Percentiles rank a stretch among this genome's conserved stretches.
phyloP scores from a whole-genome alignment of 306 rosid genomes.

The Bauhinia variegata region DNA sequence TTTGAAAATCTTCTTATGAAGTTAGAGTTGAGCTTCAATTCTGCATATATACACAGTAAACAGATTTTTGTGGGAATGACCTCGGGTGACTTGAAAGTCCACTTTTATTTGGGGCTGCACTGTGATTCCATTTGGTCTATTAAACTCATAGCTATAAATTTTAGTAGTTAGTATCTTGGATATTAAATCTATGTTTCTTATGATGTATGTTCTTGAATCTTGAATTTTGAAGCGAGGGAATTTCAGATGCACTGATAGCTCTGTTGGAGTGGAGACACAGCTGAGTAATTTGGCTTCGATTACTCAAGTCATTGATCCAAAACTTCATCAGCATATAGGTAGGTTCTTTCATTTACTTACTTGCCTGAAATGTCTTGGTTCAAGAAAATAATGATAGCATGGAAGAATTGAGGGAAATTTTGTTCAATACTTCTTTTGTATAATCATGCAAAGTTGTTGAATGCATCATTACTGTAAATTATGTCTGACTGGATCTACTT shows the following conservation, averaged over 20 bases:
- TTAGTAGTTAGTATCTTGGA: slow-evolving; percentile 5
- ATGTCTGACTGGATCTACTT: too few species aligned
- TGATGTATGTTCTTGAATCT: slow-evolving; percentile 36
- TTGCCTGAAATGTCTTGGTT: too few species aligned
- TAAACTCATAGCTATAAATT: neutral
- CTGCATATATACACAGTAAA: neutral
- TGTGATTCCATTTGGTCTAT: neutral
- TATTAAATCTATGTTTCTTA: slow-evolving; percentile 42
- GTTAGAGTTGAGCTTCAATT: slow-evolving; percentile 1
- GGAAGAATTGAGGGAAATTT: too few species aligned
- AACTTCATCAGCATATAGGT: slow-evolving; percentile 97
- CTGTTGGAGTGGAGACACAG: slow-evolving; percentile 91
- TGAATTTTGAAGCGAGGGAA: slow-evolving; percentile 82
- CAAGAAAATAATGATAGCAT: too few species aligned
- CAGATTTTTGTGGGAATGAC: neutral
- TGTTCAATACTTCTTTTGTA: too few species aligned
- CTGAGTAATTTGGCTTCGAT: slow-evolving; percentile 80
- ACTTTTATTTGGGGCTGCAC: neutral
- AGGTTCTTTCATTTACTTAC: too few species aligned
- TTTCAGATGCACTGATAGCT: slow-evolving; percentile 83
- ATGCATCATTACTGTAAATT: too few species aligned
- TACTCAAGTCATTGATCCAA: slow-evolving; percentile 95
- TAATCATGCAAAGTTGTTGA: too few species aligned
- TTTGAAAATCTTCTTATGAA: neutral
- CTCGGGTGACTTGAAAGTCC: neutral